These are phyloP conservation scores for Cladosporium sp. DNA, from an alignment of 2,329 filamentous ascomycete genomes.

Conservation along the genomic window DNA sequence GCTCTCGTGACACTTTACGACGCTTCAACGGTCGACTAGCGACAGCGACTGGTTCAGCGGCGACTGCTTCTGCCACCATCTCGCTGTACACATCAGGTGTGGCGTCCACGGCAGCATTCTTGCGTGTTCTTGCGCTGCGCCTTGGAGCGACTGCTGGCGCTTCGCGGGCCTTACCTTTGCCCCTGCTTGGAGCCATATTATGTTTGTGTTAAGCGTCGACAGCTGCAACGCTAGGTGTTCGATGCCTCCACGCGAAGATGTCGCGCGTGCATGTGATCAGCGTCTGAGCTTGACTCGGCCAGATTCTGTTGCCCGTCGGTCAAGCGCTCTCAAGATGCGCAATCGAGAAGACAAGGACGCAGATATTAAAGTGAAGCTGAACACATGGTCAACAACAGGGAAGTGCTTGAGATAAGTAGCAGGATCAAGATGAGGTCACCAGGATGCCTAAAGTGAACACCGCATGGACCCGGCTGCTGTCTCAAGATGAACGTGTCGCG, in stretches of 20 bases:
- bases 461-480: neutral
- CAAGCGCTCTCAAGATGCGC: neutral
- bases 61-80: conserved; percentile 33
- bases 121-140: conserved; percentile 24
- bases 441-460: neutral
- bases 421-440: neutral
- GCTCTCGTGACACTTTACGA: conserved; percentile 25
- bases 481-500: neutral
- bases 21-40: conserved; percentile 34
- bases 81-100: conserved; percentile 32
- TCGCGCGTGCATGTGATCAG: conserved; percentile 30
- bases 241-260: conserved; percentile 21
- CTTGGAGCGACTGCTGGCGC: conserved; percentile 16
- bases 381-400: neutral
- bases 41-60: conserved; percentile 23
- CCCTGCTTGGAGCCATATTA: conserved; percentile 37
- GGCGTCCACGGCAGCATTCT: conserved; percentile 11
- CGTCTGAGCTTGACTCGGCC: neutral
- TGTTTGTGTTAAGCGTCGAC: neutral
- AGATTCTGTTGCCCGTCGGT: neutral
- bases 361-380: neutral
- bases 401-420: neutral
- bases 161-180: conserved; percentile 29
- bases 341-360: neutral
- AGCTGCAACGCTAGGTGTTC: neutral